Conservation (phyloP, 257 asterid species). For the Solanum rostratum region DNA sequence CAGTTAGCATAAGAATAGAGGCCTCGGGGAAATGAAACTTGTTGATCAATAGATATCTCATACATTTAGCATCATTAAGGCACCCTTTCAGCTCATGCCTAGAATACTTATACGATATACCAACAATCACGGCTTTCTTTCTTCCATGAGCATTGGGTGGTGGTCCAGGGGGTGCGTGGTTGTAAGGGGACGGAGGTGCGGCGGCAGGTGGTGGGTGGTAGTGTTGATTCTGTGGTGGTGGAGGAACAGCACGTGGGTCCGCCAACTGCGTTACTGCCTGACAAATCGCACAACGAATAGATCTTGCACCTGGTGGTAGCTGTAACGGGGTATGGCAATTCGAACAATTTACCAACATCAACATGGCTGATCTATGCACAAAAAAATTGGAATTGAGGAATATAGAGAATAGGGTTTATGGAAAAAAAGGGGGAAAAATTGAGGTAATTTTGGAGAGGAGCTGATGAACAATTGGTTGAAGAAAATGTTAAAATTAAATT, state of each 20-base stretch:
- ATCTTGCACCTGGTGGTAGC: slow-evolving; percentile 76
- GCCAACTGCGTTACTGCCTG: slow-evolving; percentile 59
- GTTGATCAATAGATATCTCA: slow-evolving; percentile 59
- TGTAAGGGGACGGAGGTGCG: slow-evolving; percentile 48
- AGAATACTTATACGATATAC: slow-evolving; percentile 64
- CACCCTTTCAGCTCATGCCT: slow-evolving; percentile 92
- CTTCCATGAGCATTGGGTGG: slow-evolving; percentile 75
- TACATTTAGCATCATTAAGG: slow-evolving; percentile 92
- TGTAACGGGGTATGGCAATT: slow-evolving; percentile 61
- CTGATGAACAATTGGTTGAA: background rate
- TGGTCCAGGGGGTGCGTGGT: slow-evolving; percentile 63
- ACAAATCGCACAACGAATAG: slow-evolving; percentile 88
- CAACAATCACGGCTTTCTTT: slow-evolving; percentile 87
- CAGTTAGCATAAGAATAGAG: slow-evolving; percentile 81
- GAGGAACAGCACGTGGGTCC: slow-evolving; percentile 52
- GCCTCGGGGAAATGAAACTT: slow-evolving; percentile 82
- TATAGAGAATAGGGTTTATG: background rate
- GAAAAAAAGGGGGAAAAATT: background rate
- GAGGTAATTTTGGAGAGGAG: background rate
- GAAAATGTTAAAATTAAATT: background rate
- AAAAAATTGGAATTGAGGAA: background rate
- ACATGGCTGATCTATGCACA: slow-evolving; percentile 19
- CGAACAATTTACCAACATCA: slow-evolving; percentile 66
- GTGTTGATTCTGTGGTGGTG: slow-evolving; percentile 15
- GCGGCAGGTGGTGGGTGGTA: slow-evolving; percentile 3